A percentile compares a stretch with the other conserved stretches of the same genome.
These are phyloP conservation scores for Fusarium neocosmosporiellum DNA, from an alignment of 2,329 filamentous ascomycete species.

Conservation along the genomic window DNA sequence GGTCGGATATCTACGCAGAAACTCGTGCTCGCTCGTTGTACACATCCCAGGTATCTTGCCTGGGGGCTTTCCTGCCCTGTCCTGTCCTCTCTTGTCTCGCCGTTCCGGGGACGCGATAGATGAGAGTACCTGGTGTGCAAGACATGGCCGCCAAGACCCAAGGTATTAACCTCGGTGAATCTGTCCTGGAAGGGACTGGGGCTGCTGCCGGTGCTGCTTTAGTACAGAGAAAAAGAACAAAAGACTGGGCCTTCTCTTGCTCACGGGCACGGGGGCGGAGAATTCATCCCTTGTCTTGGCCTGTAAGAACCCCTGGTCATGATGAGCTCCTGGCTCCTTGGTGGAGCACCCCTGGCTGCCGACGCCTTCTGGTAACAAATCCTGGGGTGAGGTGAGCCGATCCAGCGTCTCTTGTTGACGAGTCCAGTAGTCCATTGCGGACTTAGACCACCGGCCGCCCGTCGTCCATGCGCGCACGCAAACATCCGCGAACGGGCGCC, in stretches of 20 bases:
- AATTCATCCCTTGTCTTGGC: conserved; percentile 9
- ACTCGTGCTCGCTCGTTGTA: background rate
- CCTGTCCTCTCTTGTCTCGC: background rate
- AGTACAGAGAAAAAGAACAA: conserved; percentile 24
- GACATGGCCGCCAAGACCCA: conserved; percentile 6
- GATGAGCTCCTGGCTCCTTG: conserved; percentile 21
- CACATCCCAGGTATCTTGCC: background rate
- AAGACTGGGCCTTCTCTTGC: conserved; percentile 21
- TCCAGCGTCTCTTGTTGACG: conserved; percentile 18
- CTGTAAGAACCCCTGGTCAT: conserved; percentile 29
- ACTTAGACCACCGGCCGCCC: conserved; percentile 11
- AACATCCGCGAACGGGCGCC: conserved; percentile 5
- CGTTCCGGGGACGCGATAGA: background rate
- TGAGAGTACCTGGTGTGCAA: background rate
- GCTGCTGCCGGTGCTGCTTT: background rate
- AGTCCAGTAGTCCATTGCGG: conserved; percentile 14
- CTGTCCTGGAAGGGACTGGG: conserved; percentile 18
- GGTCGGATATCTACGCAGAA: conserved; percentile 5
- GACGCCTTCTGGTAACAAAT: conserved; percentile 23
- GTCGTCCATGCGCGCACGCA: background rate
- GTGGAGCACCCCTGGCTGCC: conserved; percentile 27
- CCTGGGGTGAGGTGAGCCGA: conserved; percentile 37
- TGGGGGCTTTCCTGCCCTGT: background rate
- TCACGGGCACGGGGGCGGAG: conserved; percentile 26
- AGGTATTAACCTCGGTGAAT: conserved; percentile 43